Percentiles rank a stretch among this genome's conserved stretches.
Conservation (phyloP, 2,329 filamentous ascomycete genomes). For the Nothopassalora personata region DNA sequence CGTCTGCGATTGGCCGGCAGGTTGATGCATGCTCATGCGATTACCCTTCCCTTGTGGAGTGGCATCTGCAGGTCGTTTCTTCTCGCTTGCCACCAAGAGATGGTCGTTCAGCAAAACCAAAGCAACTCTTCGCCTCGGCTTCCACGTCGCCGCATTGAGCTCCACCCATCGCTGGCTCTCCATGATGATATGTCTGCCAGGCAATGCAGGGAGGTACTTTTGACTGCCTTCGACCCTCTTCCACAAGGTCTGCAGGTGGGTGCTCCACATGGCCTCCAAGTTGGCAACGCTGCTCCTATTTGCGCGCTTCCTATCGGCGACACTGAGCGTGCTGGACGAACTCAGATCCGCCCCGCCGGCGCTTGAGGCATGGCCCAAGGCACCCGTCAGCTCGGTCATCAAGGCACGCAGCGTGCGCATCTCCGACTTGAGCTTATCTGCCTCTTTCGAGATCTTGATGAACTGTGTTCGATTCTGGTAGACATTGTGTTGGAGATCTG, state of each 20-base stretch:
- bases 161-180: slow-evolving; percentile 94
- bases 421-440: slow-evolving; percentile 92
- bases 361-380: slow-evolving; percentile 44
- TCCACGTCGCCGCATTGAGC: slow-evolving; percentile 95
- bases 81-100: slow-evolving; percentile 86
- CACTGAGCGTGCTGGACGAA: slow-evolving; percentile 29
- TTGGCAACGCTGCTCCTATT: slow-evolving; percentile 87
- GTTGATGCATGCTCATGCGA: slow-evolving; percentile 31
- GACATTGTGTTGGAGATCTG: slow-evolving; percentile 88
- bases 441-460: slow-evolving; percentile 98
- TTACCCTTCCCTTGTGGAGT: slow-evolving; percentile 22
- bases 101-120: slow-evolving; percentile 94
- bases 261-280: slow-evolving; percentile 62
- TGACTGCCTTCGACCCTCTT: slow-evolving; percentile 97
- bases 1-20: slow-evolving; percentile 40
- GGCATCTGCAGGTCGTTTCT: slow-evolving; percentile 58
- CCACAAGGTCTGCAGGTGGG: slow-evolving; percentile 74
- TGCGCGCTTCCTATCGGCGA: slow-evolving; percentile 52
- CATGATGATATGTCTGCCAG: slow-evolving; percentile 88
- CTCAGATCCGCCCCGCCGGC: slow-evolving; percentile 35
- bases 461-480: slow-evolving; percentile 94
- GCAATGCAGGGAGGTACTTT: slow-evolving; percentile 86
- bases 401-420: slow-evolving; percentile 86
- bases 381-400: slow-evolving; percentile 76
- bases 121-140: slow-evolving; percentile 80